Percentiles rank a stretch among this genome's conserved stretches.
These are phyloP conservation scores for Penicillium psychrosexuale DNA, from an alignment of 2,329 filamentous ascomycete species.

Conservation along the genomic window DNA sequence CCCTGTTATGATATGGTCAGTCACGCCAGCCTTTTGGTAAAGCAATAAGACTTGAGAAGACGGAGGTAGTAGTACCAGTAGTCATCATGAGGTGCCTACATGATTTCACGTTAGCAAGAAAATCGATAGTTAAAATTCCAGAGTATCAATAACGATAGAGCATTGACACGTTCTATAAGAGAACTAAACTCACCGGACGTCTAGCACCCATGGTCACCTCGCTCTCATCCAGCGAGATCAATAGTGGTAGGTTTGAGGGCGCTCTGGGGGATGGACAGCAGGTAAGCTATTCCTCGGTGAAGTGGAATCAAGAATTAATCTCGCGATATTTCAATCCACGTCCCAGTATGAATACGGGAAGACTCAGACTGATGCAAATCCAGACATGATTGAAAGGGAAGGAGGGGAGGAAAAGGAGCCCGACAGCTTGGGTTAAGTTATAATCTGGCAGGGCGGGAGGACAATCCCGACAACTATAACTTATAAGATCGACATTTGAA, in stretches of 20 bases:
- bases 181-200: slow-evolving; percentile 13
- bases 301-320: slow-evolving; percentile 6
- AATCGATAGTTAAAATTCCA: not conserved
- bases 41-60: not conserved
- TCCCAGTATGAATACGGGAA: slow-evolving; percentile 8
- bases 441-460: slow-evolving; percentile 33
- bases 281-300: slow-evolving; percentile 1
- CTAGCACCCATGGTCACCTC: slow-evolving; percentile 18
- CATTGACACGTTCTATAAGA: not conserved
- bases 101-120: not conserved
- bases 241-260: not conserved
- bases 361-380: slow-evolving; percentile 1
- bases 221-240: slow-evolving; percentile 1
- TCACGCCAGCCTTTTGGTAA: not conserved
- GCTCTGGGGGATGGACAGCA: slow-evolving; percentile 2
- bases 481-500: slow-evolving; percentile 21
- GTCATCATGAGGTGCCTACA: not conserved
- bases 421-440: slow-evolving; percentile 40
- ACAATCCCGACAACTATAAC: slow-evolving; percentile 30
- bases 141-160: not conserved
- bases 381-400: slow-evolving; percentile 1
- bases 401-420: slow-evolving; percentile 22
- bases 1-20: slow-evolving; percentile 25
- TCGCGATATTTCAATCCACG: slow-evolving; percentile 10
- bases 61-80: slow-evolving; percentile 1